Base-by-base conservation (phyloP, 1,284 basidiomycete genomes). In the Cutaneotrichosporon curvatum region DNA sequence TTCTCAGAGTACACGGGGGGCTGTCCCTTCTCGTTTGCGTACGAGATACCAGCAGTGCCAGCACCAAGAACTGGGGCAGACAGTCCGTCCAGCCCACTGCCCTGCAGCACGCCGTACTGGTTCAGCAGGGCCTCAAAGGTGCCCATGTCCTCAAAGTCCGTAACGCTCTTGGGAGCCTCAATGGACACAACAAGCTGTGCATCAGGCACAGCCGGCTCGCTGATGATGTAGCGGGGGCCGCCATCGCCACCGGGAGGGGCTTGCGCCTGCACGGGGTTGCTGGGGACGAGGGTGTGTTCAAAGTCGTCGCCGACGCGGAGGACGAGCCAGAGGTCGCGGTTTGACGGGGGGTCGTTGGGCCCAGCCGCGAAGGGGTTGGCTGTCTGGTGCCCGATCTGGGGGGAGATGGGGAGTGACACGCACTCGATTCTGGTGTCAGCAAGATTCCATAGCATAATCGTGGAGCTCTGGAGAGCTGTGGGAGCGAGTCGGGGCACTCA, bases 71-170 rank as follows among this genome's bases (percentile, higher is more conserved):
- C 14, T 7, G 60, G 55, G 1, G 52, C 51, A 19, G 50, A 40
- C 22, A 68, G 38, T 9, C 52, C 53, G 1, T 50, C 36, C 30
- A 68, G 47, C 14, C 57, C 68, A 15, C 61, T 58, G 28, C 62
- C 59, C 4, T 50, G 48, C 5, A 76, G 55, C 11, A 58, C 62
- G 10, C 77, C 78, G 61, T 87, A 87, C 60, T 87, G 83, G 14
- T 76, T 65, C 5, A 87, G 62, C 37, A 87, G 75, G 19, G 79
- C 76, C 59, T 87, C 83, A 48, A 87, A 80, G 0, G 80, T 80
- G 46, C 83, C 80, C 31, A 83, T 55, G 58, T 84, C 82, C 53
- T 84, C 81, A 33, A 73, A 40, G 15, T 76, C 70, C 15, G 40
- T 22, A 2, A 31, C 8, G 35, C 28, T 37, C 18, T 39, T 45